A percentile compares a stretch with the other conserved stretches of the same genome.
Conservation (phyloP, 768 basidiomycete species). For the Cystobasidium ongulense region DNA sequence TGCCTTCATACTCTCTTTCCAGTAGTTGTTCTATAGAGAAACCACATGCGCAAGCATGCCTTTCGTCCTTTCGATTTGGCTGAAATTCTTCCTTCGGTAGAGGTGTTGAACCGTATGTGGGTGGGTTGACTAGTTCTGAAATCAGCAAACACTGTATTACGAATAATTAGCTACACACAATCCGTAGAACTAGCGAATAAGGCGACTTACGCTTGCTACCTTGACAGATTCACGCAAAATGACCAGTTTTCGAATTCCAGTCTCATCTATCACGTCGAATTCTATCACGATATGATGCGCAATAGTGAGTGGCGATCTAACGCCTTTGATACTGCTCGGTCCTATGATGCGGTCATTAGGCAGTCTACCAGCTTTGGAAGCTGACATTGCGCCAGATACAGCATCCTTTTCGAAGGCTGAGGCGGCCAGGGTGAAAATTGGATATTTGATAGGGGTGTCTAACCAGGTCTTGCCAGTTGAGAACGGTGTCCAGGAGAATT, state of each 20-base stretch:
- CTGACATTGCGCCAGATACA: not conserved
- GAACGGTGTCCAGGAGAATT: not conserved
- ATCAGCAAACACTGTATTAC: slow-evolving; percentile 12
- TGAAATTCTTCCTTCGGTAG: not conserved
- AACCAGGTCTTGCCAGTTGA: not conserved
- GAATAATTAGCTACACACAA: no score
- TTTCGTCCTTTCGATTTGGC: not conserved
- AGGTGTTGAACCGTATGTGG: not conserved
- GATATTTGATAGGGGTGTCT: not conserved
- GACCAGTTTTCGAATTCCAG: not conserved
- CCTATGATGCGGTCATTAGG: not conserved
- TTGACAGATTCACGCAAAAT: not conserved
- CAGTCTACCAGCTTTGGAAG: not conserved
- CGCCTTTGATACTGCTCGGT: not conserved
- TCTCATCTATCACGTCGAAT: slow-evolving; percentile 8
- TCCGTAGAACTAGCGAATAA: no score
- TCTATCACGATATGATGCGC: not conserved
- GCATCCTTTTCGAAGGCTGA: not conserved
- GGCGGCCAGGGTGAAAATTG: not conserved
- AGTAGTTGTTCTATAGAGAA: not conserved
- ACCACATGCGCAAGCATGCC: slow-evolving; percentile 3
- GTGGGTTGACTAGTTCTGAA: not conserved
- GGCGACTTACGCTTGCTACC: slow-evolving; percentile 2
- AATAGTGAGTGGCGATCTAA: not conserved
- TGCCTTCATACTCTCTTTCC: slow-evolving; percentile 9